Evolutionary conservation across 2,329 filamentous ascomycete species (phyloP).

Genomic region (Teratosphaeria destructans): DNA sequence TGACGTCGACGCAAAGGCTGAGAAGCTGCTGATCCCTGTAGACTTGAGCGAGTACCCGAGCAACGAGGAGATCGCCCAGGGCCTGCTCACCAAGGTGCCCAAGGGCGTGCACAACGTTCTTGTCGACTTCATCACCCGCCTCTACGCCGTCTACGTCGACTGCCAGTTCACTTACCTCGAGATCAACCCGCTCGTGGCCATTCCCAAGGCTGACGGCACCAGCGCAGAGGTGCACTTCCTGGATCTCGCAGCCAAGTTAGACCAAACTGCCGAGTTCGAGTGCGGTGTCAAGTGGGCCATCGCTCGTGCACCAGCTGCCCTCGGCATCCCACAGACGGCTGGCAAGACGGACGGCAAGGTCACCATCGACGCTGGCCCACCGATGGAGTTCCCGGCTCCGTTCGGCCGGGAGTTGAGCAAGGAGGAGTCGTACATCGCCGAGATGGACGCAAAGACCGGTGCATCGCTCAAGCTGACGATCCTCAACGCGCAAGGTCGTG

Average conservation of each 20-base stretch:
- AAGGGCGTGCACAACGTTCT: conserved; percentile 94
- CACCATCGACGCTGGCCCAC: conserved; percentile 89
- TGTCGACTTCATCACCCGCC: conserved; percentile 95
- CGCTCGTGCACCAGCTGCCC: conserved; percentile 77
- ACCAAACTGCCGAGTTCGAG: conserved; percentile 98
- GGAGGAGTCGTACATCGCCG: conserved; percentile 97
- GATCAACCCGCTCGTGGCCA: conserved; percentile 98
- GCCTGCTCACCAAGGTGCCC: conserved; percentile 86
- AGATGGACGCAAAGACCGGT: conserved; percentile 98
- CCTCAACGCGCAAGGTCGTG: conserved; percentile 78
- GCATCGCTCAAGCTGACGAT: conserved; percentile 97
- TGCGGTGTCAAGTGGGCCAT: conserved; percentile 99
- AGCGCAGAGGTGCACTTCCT: conserved; percentile 96
- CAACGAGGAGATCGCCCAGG: conserved; percentile 80
- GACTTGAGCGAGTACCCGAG: conserved; percentile 91
- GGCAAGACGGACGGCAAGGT: conserved; percentile 58
- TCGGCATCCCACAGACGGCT: conserved; percentile 62
- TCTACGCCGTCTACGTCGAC: conserved; percentile 98
- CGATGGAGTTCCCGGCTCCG: conserved; percentile 97
- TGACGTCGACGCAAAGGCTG: conserved; percentile 96
- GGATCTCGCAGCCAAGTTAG: conserved; percentile 94
- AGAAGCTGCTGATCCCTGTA: conserved; percentile 96
- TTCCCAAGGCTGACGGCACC: conserved; percentile 84
- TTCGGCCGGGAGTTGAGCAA: conserved; percentile 98
- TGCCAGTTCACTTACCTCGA: conserved; percentile 99